These are phyloP conservation scores for Casuarina equisetifolia DNA, from an alignment of 306 rosid genomes.

Conservation along the genomic window DNA sequence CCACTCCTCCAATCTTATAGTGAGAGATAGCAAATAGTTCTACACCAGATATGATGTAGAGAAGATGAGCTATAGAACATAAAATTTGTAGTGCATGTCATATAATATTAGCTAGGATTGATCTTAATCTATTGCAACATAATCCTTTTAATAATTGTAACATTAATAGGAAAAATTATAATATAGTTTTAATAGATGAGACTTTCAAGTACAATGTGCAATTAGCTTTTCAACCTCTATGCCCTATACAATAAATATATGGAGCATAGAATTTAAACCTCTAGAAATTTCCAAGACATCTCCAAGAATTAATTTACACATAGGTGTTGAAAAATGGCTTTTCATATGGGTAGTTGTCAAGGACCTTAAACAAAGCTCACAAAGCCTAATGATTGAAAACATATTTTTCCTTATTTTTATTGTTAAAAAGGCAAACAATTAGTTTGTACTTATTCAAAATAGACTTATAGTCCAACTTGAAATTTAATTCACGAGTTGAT, in stretches of 20 bases:
- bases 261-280: neutral
- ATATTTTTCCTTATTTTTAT: neutral
- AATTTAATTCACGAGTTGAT: too few species aligned
- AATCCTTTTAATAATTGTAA: neutral
- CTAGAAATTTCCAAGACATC: neutral
- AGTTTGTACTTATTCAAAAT: neutral
- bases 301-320: neutral
- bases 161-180: neutral
- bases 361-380: neutral
- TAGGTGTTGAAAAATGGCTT: neutral
- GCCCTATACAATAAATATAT: neutral
- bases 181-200: neutral
- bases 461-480: too few species aligned
- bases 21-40: slow-evolving; percentile 89
- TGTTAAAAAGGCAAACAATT: neutral
- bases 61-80: neutral
- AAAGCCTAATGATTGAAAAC: neutral
- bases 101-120: neutral
- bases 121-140: neutral
- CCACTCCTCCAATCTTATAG: slow-evolving; percentile 94
- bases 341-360: neutral
- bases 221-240: neutral
- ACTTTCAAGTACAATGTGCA: neutral
- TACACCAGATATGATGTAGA: slow-evolving; percentile 34
- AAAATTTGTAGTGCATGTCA: neutral